phyloP scores from a whole-genome alignment of 345 rosid genomes.

The Laguncularia racemosa region DNA sequence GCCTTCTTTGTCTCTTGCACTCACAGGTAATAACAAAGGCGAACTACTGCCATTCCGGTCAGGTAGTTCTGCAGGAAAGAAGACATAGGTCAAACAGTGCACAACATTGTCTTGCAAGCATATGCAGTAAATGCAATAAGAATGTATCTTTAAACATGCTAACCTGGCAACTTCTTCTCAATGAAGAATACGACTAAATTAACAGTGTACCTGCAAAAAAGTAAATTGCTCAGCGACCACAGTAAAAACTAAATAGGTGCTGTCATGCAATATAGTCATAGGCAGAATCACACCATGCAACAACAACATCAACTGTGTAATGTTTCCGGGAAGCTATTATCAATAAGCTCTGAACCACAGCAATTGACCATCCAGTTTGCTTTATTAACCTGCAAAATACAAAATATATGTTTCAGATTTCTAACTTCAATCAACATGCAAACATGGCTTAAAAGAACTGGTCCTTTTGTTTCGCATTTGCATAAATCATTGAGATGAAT shows the following conservation, averaged over 20 bases:
- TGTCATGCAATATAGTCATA: neutral
- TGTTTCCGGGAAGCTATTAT: constrained; percentile 96
- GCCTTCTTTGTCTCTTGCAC: constrained; percentile 52
- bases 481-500: too few species aligned
- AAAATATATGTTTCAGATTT: neutral
- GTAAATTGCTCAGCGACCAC: constrained; percentile 3
- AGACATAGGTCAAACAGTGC: neutral
- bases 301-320: constrained; percentile 91
- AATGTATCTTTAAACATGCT: constrained; percentile 7
- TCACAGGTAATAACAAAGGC: constrained; percentile 58
- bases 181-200: constrained; percentile 84
- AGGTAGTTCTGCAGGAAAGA: constrained; percentile 53
- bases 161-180: constrained; percentile 99
- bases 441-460: neutral
- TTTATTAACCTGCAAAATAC: constrained; percentile 58
- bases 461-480: too few species aligned
- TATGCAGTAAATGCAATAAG: neutral
- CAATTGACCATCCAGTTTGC: constrained; percentile 77
- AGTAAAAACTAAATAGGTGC: neutral
- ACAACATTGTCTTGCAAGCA: too few species aligned
- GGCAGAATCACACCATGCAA: constrained; percentile 62
- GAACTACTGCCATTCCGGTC: constrained; percentile 49
- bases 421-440: neutral
- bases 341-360: constrained; percentile 80
- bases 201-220: constrained; percentile 77